Conservation (phyloP, 768 basidiomycete genomes). For the Amyloporia xantha region DNA sequence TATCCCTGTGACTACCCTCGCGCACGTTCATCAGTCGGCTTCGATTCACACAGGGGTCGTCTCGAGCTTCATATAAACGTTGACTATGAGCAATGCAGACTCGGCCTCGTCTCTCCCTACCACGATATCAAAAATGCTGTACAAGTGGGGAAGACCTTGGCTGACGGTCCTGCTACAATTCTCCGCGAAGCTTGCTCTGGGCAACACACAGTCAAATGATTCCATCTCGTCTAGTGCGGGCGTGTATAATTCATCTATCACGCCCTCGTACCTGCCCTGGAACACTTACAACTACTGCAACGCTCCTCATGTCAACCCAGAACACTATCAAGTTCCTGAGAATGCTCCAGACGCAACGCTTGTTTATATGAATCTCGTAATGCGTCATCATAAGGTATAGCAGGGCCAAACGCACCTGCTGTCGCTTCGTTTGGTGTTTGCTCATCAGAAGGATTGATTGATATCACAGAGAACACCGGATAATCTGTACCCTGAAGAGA, state of each 20-base stretch:
- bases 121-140: not conserved
- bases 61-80: not conserved
- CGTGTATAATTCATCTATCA: conserved; percentile 38
- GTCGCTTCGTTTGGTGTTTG: not conserved
- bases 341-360: conserved; percentile 25
- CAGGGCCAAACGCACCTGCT: not conserved
- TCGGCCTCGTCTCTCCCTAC: not conserved
- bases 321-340: conserved; percentile 30
- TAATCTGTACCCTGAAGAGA: conserved; percentile 40
- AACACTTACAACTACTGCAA: conserved; percentile 51
- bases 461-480: conserved; percentile 38
- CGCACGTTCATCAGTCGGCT: not conserved
- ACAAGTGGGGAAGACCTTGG: not conserved
- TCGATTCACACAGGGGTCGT: not conserved
- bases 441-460: not conserved
- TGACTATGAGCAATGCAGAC: not conserved
- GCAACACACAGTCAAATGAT: not conserved
- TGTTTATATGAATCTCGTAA: conserved; percentile 36
- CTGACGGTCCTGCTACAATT: not conserved
- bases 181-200: conserved; percentile 1
- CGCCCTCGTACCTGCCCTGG: conserved; percentile 36
- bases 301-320: conserved; percentile 38
- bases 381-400: conserved; percentile 43
- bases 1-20: not conserved
- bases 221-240: conserved; percentile 18